A percentile compares a stretch with the other conserved stretches of the same genome.
Conservation (phyloP, 768 basidiomycete species). For the Lepiota venenata region DNA sequence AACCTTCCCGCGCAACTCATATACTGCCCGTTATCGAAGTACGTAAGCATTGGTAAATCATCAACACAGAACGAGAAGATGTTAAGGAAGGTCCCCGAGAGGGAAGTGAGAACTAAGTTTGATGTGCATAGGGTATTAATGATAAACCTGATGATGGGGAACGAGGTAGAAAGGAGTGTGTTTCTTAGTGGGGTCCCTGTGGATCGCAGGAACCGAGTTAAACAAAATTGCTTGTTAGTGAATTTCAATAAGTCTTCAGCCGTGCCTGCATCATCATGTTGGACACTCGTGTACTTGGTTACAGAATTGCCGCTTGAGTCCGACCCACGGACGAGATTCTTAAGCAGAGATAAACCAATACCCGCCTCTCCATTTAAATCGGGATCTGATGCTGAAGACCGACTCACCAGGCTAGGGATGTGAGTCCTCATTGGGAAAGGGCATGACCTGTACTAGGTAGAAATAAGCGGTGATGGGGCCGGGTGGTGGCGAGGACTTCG, state of each 20-base stretch:
- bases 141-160: constrained; percentile 8
- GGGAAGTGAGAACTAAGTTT: neutral
- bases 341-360: constrained; percentile 67
- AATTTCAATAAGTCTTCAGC: constrained; percentile 19
- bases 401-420: no score
- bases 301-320: constrained; percentile 28
- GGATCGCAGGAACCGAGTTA: neutral
- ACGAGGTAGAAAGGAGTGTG: neutral
- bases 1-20: neutral
- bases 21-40: constrained; percentile 43
- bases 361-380: constrained; percentile 59
- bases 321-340: constrained; percentile 39
- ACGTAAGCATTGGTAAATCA: constrained; percentile 69
- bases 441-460: no score
- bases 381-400: no score
- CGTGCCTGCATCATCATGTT: constrained; percentile 16
- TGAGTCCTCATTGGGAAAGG: no score
- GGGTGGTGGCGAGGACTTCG: no score
- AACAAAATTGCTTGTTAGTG: constrained; percentile 12
- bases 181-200: neutral
- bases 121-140: constrained; percentile 14
- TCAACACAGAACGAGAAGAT: constrained; percentile 36
- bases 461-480: no score
- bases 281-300: neutral
- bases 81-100: constrained; percentile 26